Percentiles rank a stretch among this genome's conserved stretches.
These are phyloP conservation scores for Fusarium sp. DNA, from an alignment of 2,329 filamentous ascomycete species.

Conservation along the genomic window DNA sequence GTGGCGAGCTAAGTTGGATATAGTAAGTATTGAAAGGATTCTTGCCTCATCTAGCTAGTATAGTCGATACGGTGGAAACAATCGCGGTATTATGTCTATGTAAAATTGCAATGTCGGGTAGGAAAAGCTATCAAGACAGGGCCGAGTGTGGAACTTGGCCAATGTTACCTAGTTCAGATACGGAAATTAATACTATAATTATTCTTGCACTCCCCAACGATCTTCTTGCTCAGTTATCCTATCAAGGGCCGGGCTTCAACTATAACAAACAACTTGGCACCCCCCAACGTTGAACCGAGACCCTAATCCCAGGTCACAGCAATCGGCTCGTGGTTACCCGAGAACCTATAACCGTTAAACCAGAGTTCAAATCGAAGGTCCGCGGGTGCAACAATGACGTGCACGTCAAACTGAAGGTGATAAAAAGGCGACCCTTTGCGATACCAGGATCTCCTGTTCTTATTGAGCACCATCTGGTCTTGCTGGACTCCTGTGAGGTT, in stretches of 20 bases:
- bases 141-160: neutral
- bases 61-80: neutral
- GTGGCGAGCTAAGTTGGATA: neutral
- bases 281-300: too few species aligned
- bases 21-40: neutral
- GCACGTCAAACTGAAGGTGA: conserved; percentile 57
- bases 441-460: conserved; percentile 49
- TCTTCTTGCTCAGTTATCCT: too few species aligned
- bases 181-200: too few species aligned
- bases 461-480: conserved; percentile 49
- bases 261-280: too few species aligned
- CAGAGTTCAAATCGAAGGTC: conserved; percentile 59
- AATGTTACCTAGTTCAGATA: neutral
- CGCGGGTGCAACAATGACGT: conserved; percentile 62
- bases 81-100: neutral
- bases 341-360: conserved; percentile 44
- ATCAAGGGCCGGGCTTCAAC: too few species aligned
- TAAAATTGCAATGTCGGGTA: neutral
- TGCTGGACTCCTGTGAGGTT: conserved; percentile 52
- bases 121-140: neutral
- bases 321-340: conserved; percentile 37
- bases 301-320: conserved; percentile 29
- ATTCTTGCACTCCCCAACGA: too few species aligned
- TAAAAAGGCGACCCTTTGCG: conserved; percentile 50
- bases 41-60: neutral